Evolutionary conservation across 1,284 basidiomycete genomes (phyloP), one percentile per base, ranked within the genome.

Genomic region (Papiliotrema laurentii): DNA sequence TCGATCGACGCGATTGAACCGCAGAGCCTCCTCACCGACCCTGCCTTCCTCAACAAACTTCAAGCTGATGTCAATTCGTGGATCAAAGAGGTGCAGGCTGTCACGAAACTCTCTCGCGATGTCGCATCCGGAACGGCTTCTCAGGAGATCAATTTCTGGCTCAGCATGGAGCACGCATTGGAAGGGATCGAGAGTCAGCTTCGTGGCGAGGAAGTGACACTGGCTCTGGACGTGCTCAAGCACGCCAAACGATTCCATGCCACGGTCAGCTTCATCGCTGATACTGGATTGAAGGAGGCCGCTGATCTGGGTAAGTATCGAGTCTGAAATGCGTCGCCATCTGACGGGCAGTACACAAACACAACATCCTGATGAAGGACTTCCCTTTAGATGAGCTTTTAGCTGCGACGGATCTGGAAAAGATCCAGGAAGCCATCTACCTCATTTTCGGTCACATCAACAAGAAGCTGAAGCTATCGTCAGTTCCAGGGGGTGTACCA

Each of bases 141-240:
- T 1, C 96, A 99, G 66, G 94, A 98, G 71, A 90, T 98, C 77
- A 97, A 97, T 75, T 98, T 98, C 67, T 98, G 96, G 94, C 77
- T 97, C 28, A 89, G 86, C 67, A 81, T 97, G 75, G 94, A 98
- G 69, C 80, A 87, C 46, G 93, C 93, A 1, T 75, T 97, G 54
- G 94, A 98, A 65, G 85, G 82, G 0, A 97, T 98, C 65, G 93
- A 97, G 68, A 77, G 82, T 1, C 96, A 98, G 68, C 79, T 98
- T 47, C 80, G 86, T 54, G 89, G 89, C 57, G 92, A 97, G 49
- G 89, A 92, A 66, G 89, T 98, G 52, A 83, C 83, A 45, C 84
- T 98, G 79, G 92, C 96, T 19, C 87, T 98, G 80, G 94, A 96
- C 57, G 89, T 92, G 56, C 78, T 98, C 52, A 82, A 92, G 63